Base-by-base conservation (phyloP, 2,329 filamentous ascomycete species). In the Trichothecium roseum region DNA sequence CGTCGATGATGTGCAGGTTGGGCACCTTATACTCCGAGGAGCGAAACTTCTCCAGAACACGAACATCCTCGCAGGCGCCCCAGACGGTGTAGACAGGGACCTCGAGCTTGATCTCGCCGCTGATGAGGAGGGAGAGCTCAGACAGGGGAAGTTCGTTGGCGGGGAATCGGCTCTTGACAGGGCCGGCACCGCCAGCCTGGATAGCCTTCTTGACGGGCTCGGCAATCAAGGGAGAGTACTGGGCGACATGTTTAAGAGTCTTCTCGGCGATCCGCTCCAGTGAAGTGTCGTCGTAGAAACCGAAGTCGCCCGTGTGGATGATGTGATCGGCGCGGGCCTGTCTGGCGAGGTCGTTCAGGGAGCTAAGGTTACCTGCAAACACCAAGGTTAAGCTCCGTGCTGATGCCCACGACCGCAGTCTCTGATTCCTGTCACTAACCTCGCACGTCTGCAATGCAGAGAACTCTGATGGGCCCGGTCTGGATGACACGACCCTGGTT, bases 11-110 rank as follows among this genome's bases (percentile, higher is more conserved):
- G 68, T 95, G 87, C 46, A 98, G 76, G 57, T 98, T 98, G 51
- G 81, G 80, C 28, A 98, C 84, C 67, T 95, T 96, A 68, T 98
- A 98, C 64, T 98, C 91, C 46, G 85, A 85, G 10, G 91, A 95
- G 43, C 91, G 78, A 63, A 98, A 94, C 67, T 94, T 95, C 63
- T 98, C 91, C 52, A 98, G 63, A 18, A 98, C 91, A 39, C 91
- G 81, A 15, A 98, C 91, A 70, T 98, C 91, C 63, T 98, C 91
- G 55, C 91, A 98, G 32, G 91, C 91, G 55, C 91, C 91, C 91
- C 91, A 98, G 27, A 98, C 91, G 28, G 91, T 98, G 65, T 95
- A 96, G 38, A 98, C 91, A 1, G 91, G 91, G 39, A 98, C 83
- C 42, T 98, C 88, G 39, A 98, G 78, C 54, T 86, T 94, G 53